A percentile compares a stretch with the other conserved stretches of the same genome.
Evolutionary conservation across 2,329 filamentous ascomycete genomes (phyloP).

Genomic region (Aspergillus phoenicis): DNA sequence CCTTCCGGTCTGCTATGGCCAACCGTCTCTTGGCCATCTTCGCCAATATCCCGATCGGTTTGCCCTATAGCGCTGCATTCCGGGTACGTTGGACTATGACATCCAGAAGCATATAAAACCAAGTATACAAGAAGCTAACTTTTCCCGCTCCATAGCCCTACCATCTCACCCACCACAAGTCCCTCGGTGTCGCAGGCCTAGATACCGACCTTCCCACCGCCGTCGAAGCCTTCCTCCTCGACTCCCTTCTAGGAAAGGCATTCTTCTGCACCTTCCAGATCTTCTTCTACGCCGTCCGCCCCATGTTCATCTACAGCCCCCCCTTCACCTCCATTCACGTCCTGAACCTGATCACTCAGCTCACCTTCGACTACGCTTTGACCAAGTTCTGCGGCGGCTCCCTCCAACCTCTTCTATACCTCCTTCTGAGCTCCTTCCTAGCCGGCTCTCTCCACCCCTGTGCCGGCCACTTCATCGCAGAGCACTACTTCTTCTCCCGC

Average conservation of each 20-base stretch:
- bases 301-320: constrained; percentile 89
- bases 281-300: constrained; percentile 94
- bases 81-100: constrained; percentile 58
- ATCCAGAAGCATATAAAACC: not conserved
- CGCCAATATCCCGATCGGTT: constrained; percentile 91
- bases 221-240: constrained; percentile 86
- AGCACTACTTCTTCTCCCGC: constrained; percentile 76
- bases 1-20: constrained; percentile 76
- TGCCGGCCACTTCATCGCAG: constrained; percentile 96
- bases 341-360: constrained; percentile 76
- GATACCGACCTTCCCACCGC: constrained; percentile 95
- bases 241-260: constrained; percentile 90
- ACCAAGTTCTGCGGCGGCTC: constrained; percentile 59
- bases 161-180: constrained; percentile 98
- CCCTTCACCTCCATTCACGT: constrained; percentile 84
- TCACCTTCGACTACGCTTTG: constrained; percentile 74
- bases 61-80: constrained; percentile 96
- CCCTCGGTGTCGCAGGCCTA: constrained; percentile 90
- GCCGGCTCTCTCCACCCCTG: constrained; percentile 92
- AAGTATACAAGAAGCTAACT: not conserved
- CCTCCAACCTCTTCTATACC: constrained; percentile 71
- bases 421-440: constrained; percentile 87
- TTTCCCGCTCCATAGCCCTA: constrained; percentile 65
- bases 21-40: constrained; percentile 89
- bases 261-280: constrained; percentile 99